Base-by-base conservation (phyloP, 768 basidiomycete genomes). In the Podaxis rugospora region DNA sequence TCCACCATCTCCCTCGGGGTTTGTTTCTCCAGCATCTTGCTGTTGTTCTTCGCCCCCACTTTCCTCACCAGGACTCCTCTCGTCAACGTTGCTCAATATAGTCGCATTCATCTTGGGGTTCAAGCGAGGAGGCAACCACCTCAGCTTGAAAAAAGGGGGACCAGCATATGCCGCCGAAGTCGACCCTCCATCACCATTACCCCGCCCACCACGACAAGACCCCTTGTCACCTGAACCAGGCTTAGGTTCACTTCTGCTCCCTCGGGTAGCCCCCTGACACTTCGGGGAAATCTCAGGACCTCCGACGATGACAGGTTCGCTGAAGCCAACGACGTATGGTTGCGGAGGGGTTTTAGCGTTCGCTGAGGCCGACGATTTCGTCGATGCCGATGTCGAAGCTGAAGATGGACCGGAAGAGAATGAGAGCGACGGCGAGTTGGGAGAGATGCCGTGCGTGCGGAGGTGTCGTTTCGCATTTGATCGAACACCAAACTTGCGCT, bases 381-480 rank as follows among this genome's bases (percentile, higher is more conserved):
- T 37, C 10, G 21, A 37, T n/a, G 36, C 11, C 5, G 52, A 18
- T 37, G 18, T 49, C 11, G 42, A 7, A 18, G 42, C 42, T 25
- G 21, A 11, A 23, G 25, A 49, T 10, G 47, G 9, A 27, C 47
- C 25, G 6, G 21, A 23, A 14, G 13, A 10, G 7, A 18, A 5
- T 21, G 51, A 52, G 9, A 14, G 7, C 14, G 51, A 35, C 9
- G 23, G 32, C 7, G 63, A n/a, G 57, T 59, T 10, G 64, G 70
- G 62, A 65, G 58, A 61, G 35, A 87, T 78, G 25, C 88, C 87
- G 65, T 93, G 90, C 1, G 88, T 91, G 49, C 88, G 86, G 39
- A 90, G 78, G 67, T 93, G 90, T 36, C 90, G 82, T 70, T 86
- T 89, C 14, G 89, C 89, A 66, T 93, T 93, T 6, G 90, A 92